These are phyloP conservation scores for Cercospora zeina DNA, from an alignment of 2,329 filamentous ascomycete species.

Conservation along the genomic window DNA sequence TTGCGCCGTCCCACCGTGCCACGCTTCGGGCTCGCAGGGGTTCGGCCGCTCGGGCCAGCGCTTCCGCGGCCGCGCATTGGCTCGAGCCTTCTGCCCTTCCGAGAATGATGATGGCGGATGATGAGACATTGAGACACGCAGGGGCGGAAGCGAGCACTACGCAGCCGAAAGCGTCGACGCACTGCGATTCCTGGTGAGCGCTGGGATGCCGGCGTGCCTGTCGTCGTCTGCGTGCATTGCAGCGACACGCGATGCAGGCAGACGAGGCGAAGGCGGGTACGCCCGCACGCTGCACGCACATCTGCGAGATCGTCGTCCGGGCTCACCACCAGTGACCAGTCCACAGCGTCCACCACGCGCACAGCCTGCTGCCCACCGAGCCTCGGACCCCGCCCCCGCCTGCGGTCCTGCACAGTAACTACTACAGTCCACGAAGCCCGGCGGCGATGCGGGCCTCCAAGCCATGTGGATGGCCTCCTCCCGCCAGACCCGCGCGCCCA, in stretches of 20 bases:
- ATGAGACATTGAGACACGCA: constrained; percentile 9
- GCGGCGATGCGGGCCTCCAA: not conserved
- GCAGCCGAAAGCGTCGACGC: no score
- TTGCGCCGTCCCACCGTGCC: not conserved
- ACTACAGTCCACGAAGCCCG: no score
- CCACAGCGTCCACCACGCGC: no score
- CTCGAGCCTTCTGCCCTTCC: not conserved
- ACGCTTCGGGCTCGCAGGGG: not conserved
- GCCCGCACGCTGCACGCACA: no score
- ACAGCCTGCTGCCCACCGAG: no score
- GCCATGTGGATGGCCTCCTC: not conserved
- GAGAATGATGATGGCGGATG: constrained; percentile 2
- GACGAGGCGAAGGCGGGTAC: no score
- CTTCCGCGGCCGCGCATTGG: not conserved
- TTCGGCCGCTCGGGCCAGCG: not conserved
- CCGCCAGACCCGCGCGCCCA: not conserved
- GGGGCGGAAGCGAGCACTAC: constrained; percentile 1
- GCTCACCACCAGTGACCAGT: no score
- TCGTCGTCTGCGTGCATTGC: not conserved
- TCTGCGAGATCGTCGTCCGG: no score
- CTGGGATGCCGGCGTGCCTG: not conserved
- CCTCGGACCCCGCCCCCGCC: not conserved
- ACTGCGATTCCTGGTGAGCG: no score
- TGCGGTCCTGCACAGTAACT: not conserved
- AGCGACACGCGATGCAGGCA: not conserved